These are phyloP conservation scores for Austroboletus olivaceoglutinosus DNA, from an alignment of 1,284 basidiomycete species.

Conservation along the genomic window DNA sequence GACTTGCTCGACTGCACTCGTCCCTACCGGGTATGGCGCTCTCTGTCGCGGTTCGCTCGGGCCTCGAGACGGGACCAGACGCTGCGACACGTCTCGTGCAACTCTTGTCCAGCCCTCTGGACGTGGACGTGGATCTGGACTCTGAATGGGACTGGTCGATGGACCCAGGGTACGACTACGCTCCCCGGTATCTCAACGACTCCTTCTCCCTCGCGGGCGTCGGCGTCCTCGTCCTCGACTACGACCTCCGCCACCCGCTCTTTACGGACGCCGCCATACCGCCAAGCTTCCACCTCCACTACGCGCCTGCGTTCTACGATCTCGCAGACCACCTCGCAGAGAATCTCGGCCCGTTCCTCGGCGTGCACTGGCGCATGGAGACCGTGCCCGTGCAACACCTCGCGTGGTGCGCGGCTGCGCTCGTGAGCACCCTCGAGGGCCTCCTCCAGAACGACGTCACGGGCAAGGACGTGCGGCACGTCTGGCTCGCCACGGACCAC, in stretches of 20 bases:
- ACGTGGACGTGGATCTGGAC: neutral
- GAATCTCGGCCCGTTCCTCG: constrained; percentile 39
- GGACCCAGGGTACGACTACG: constrained; percentile 9
- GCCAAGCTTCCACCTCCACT: constrained; percentile 25
- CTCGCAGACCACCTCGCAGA: constrained; percentile 38
- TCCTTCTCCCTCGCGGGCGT: constrained; percentile 12
- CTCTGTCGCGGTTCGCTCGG: constrained; percentile 12
- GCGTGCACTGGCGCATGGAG: constrained; percentile 53
- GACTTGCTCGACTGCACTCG: constrained; percentile 24
- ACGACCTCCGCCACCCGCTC: constrained; percentile 45
- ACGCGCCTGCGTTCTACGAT: constrained; percentile 39
- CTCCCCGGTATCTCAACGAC: constrained; percentile 18
- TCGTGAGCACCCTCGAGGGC: constrained; percentile 41
- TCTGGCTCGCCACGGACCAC: constrained; percentile 52
- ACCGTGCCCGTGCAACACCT: constrained; percentile 39
- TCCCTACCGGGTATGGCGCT: constrained; percentile 13
- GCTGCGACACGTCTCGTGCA: constrained; percentile 7
- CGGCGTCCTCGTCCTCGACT: constrained; percentile 45
- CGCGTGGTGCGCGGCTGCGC: constrained; percentile 42
- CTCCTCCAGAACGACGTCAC: constrained; percentile 34
- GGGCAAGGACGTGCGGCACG: constrained; percentile 31
- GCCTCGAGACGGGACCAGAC: neutral
- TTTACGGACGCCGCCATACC: constrained; percentile 21
- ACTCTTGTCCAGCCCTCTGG: constrained; percentile 11
- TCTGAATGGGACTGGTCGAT: constrained; percentile 4